These are phyloP conservation scores for Bipolaris sorokiniana DNA, from an alignment of 2,329 filamentous ascomycete genomes.

Conservation along the genomic window DNA sequence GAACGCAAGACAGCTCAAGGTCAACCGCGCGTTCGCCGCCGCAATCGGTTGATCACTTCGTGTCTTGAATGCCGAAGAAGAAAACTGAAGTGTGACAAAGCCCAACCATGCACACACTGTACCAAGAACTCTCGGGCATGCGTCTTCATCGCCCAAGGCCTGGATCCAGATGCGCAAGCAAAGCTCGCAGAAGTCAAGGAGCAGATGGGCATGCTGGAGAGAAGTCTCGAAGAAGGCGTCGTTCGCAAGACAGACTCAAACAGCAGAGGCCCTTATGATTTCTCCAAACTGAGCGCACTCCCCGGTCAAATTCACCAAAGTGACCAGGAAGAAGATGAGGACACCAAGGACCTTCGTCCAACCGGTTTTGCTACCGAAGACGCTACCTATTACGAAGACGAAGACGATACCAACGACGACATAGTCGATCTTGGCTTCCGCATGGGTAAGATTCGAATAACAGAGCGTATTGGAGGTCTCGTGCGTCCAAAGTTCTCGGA, in stretches of 20 bases:
- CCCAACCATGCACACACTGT: conserved; percentile 73
- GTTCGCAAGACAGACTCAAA: conserved; percentile 52
- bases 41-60: conserved; percentile 49
- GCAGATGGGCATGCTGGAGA: conserved; percentile 74
- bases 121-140: conserved; percentile 59
- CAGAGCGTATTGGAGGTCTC: conserved; percentile 75
- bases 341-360: conserved; percentile 65
- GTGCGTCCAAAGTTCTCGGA: conserved; percentile 73
- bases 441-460: conserved; percentile 74
- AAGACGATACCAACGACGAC: conserved; percentile 69
- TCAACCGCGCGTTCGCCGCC: conserved; percentile 43
- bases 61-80: conserved; percentile 63
- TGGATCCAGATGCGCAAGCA: conserved; percentile 73
- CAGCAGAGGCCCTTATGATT: neutral
- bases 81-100: conserved; percentile 80
- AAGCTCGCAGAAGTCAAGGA: conserved; percentile 79
- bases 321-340: conserved; percentile 62
- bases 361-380: conserved; percentile 69
- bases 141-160: conserved; percentile 68
- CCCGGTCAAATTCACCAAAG: conserved; percentile 55
- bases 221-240: conserved; percentile 71
- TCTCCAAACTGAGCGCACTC: conserved; percentile 15
- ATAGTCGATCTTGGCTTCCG: conserved; percentile 74
- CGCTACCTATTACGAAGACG: conserved; percentile 70
- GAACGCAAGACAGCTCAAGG: conserved; percentile 29